phyloP scores from a whole-genome alignment of 352 stramenopile genomes.

The Globisporangium polare region DNA sequence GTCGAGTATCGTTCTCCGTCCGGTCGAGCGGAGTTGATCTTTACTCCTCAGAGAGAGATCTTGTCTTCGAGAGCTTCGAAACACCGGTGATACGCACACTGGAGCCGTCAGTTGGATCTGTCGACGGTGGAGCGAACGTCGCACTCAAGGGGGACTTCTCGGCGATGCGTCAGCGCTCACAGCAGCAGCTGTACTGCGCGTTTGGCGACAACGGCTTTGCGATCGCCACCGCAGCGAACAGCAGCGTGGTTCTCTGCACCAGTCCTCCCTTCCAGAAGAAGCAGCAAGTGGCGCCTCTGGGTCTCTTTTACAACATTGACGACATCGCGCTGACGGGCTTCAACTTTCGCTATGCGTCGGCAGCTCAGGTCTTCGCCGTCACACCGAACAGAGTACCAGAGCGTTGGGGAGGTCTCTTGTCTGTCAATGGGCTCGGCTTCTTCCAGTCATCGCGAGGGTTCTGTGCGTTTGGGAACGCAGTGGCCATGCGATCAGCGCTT shows the following conservation, averaged over 20 bases:
- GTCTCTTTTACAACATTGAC: constrained; percentile 22
- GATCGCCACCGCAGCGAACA: constrained; percentile 7
- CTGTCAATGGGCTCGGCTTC: constrained; percentile 32
- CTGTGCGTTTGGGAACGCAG: constrained; percentile 22
- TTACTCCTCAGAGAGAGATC: constrained; percentile 1
- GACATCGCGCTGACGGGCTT: constrained; percentile 24
- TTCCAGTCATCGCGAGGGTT: constrained; percentile 17
- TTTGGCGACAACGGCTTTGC: constrained; percentile 23
- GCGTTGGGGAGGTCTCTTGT: constrained; percentile 19
- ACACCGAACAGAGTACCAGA: constrained; percentile 25
- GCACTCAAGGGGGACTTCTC: constrained; percentile 29
- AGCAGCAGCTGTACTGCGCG: constrained; percentile 22
- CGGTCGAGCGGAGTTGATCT: constrained; percentile 14
- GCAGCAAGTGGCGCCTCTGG: constrained; percentile 14
- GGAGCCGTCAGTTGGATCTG: constrained; percentile 19
- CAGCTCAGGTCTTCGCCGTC: constrained; percentile 19
- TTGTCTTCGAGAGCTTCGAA: constrained; percentile 26
- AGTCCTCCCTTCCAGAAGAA: constrained; percentile 16
- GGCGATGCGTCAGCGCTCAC: background rate
- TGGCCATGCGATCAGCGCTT: constrained; percentile 7
- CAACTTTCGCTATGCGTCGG: constrained; percentile 27
- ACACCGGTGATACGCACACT: constrained; percentile 16
- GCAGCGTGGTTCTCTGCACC: constrained; percentile 19
- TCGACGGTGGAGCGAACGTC: constrained; percentile 29
- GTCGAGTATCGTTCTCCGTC: constrained; percentile 17